Conservation (phyloP, 192 early-diverging fungal genomes). For the Coemansia aciculifera region DNA sequence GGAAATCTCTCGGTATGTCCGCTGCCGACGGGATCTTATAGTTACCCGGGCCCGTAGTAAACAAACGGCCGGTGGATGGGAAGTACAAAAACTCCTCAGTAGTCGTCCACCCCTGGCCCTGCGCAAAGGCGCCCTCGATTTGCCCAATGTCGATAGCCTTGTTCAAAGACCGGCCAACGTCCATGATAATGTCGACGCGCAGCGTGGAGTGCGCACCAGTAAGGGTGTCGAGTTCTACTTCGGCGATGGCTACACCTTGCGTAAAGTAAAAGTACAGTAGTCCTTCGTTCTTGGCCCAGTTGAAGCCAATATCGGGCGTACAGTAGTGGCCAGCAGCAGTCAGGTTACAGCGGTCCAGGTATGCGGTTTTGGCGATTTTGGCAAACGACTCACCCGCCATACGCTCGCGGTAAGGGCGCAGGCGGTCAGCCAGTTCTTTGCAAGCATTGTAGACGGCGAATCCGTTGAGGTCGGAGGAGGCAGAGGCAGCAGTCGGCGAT, state of each 20-base stretch:
- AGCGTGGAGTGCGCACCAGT: slow-evolving; percentile 76
- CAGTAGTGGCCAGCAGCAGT: slow-evolving; percentile 82
- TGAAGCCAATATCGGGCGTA: slow-evolving; percentile 74
- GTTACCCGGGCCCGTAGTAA: slow-evolving; percentile 80
- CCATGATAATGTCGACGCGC: slow-evolving; percentile 80
- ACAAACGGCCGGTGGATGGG: slow-evolving; percentile 69
- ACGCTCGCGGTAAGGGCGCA: slow-evolving; percentile 69
- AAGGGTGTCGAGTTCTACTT: slow-evolving; percentile 83
- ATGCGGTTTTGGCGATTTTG: slow-evolving; percentile 62
- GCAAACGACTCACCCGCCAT: slow-evolving; percentile 57
- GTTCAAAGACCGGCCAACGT: slow-evolving; percentile 81
- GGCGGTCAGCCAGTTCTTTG: slow-evolving; percentile 65
- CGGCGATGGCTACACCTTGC: slow-evolving; percentile 74
- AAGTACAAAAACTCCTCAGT: slow-evolving; percentile 80
- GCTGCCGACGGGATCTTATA: slow-evolving; percentile 89
- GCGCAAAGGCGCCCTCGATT: slow-evolving; percentile 86
- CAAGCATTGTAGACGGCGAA: slow-evolving; percentile 81
- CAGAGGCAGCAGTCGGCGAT: slow-evolving; percentile 79
- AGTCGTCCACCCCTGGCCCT: slow-evolving; percentile 84
- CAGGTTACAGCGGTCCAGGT: slow-evolving; percentile 77
- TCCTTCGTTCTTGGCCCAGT: slow-evolving; percentile 72
- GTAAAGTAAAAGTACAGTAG: slow-evolving; percentile 84
- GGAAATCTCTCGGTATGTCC: slow-evolving; percentile 81
- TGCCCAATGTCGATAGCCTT: slow-evolving; percentile 87
- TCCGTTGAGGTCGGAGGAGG: slow-evolving; percentile 81